A percentile compares a stretch with the other conserved stretches of the same genome.
Evolutionary conservation across 2,329 filamentous ascomycete genomes (phyloP).

Genomic region (Neonectria coccinea): DNA sequence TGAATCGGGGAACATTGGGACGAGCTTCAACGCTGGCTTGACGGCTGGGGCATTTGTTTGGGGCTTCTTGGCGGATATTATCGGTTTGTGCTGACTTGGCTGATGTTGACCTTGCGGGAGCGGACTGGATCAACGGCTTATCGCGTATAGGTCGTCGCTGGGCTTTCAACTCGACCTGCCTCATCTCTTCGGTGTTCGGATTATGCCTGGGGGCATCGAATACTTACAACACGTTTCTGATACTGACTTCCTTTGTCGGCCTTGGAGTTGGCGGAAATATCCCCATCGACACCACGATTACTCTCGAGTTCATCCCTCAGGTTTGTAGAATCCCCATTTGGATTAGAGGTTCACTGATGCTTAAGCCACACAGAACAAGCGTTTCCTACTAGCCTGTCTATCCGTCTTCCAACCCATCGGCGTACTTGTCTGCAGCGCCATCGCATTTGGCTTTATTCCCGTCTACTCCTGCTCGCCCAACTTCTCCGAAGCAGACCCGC

Average conservation of each 20-base stretch:
- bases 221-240: conserved; percentile 62
- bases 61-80: conserved; percentile 66
- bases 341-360: neutral
- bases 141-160: conserved; percentile 56
- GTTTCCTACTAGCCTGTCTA: conserved; percentile 64
- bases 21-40: conserved; percentile 65
- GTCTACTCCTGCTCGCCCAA: conserved; percentile 63
- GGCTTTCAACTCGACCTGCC: conserved; percentile 69
- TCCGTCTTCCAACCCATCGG: conserved; percentile 68
- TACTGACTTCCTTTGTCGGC: conserved; percentile 65
- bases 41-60: conserved; percentile 67
- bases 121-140: conserved; percentile 2
- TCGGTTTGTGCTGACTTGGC: conserved; percentile 44
- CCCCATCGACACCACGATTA: conserved; percentile 67
- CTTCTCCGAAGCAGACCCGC: conserved; percentile 56
- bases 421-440: conserved; percentile 61
- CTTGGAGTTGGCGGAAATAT: conserved; percentile 67
- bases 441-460: conserved; percentile 66
- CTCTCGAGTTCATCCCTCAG: conserved; percentile 66
- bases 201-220: conserved; percentile 62
- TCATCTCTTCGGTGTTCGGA: conserved; percentile 66
- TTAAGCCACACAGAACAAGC: conserved; percentile 48
- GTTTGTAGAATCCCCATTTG: conserved; percentile 34
- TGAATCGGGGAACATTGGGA: conserved; percentile 61
- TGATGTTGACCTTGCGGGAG: neutral